Conservation (phyloP, 176 grass and related monocot species). For the Zoysia japonica region DNA sequence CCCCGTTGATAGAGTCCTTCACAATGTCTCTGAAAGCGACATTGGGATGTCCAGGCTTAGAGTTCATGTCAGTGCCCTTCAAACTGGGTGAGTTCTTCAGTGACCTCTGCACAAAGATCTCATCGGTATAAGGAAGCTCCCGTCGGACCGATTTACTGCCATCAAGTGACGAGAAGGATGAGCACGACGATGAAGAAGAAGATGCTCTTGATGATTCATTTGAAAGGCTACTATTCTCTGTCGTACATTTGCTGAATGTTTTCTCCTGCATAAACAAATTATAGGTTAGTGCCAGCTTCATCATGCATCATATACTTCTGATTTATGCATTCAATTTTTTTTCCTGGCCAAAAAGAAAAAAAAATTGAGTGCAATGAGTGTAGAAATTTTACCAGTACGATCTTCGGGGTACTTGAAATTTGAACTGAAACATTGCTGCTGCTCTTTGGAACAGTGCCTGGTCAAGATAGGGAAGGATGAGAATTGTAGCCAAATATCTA, state of each 20-base stretch:
- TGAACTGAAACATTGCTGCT: slow-evolving; percentile 45
- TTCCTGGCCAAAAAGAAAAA: background rate
- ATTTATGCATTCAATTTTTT: background rate
- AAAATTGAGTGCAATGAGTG: background rate
- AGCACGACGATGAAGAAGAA: slow-evolving; percentile 79
- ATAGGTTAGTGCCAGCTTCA: slow-evolving; percentile 28
- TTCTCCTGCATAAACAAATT: slow-evolving; percentile 67
- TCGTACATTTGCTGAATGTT: slow-evolving; percentile 76
- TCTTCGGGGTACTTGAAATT: slow-evolving; percentile 56
- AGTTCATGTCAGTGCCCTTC: slow-evolving; percentile 36
- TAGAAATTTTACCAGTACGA: slow-evolving; percentile 62
- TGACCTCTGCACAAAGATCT: slow-evolving; percentile 53
- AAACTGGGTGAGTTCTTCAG: slow-evolving; percentile 53
- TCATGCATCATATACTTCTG: background rate
- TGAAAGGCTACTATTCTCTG: slow-evolving; percentile 77
- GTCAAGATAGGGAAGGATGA: slow-evolving; percentile 14
- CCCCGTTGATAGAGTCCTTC: slow-evolving; percentile 70
- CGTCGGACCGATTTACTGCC: slow-evolving; percentile 63
- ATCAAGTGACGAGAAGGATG: slow-evolving; percentile 85
- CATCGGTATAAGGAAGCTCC: slow-evolving; percentile 50
- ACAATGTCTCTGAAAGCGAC: slow-evolving; percentile 69
- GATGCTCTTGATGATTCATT: slow-evolving; percentile 93
- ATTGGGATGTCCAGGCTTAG: slow-evolving; percentile 35
- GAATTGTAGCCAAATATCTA: slow-evolving; percentile 16
- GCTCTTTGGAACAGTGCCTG: slow-evolving; percentile 51